phyloP scores from a whole-genome alignment of 345 rosid genomes.

The Camelina laxa region DNA sequence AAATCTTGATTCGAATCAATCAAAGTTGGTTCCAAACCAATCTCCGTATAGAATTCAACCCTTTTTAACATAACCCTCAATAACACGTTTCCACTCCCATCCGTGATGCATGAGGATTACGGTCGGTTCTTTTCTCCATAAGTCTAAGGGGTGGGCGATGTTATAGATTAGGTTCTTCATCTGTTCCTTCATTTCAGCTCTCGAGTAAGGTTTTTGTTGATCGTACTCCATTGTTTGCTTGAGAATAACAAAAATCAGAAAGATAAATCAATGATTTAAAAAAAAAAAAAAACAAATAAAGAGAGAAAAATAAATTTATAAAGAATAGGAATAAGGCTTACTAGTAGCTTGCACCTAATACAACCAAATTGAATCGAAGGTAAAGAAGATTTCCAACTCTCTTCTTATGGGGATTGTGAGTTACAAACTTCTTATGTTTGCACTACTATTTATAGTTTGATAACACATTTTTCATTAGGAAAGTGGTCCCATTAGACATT shows the following conservation, averaged over 20 bases:
- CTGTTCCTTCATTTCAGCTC: background rate
- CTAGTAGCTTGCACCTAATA: background rate
- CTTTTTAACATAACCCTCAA: too few relatives aligned
- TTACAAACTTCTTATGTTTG: background rate
- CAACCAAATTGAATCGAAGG: background rate
- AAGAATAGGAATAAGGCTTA: background rate
- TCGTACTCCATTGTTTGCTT: slow-evolving; percentile 3
- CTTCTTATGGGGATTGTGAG: background rate
- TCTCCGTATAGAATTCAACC: background rate
- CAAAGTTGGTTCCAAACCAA: background rate
- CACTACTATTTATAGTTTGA: background rate
- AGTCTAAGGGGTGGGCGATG: background rate
- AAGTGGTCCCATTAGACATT: background rate
- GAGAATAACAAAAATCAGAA: background rate
- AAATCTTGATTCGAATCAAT: background rate
- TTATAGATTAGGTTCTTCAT: background rate
- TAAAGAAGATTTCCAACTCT: background rate
- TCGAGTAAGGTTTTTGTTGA: background rate
- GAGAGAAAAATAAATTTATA: background rate
- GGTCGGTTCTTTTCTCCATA: background rate
- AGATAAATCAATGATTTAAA: background rate
- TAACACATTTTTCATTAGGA: background rate
- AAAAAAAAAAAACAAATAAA: background rate
- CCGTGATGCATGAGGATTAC: background rate
- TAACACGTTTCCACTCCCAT: background rate